phyloP scores from a whole-genome alignment of 768 basidiomycete species.

The Pleurotus platypus region DNA sequence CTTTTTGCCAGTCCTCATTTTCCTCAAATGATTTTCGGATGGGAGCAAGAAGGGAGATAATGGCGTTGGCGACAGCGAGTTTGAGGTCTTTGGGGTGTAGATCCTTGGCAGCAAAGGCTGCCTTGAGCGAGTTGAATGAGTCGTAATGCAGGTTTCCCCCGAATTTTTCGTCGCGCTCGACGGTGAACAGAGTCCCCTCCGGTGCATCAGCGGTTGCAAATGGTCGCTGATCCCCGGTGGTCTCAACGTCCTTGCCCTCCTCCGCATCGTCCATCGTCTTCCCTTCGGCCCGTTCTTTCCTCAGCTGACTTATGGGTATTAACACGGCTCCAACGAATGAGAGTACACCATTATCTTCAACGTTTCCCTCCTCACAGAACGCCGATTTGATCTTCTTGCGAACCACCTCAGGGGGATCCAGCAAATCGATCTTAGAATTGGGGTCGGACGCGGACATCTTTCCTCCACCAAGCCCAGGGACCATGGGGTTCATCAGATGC shows the following conservation, averaged over 20 bases:
- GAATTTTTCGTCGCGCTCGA: conserved; percentile 74
- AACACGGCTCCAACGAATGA: conserved; percentile 84
- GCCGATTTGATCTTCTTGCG: conserved; percentile 89
- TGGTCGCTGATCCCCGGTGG: conserved; percentile 48
- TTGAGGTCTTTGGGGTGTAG: conserved; percentile 93
- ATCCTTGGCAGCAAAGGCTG: conserved; percentile 70
- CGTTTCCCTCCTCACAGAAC: conserved; percentile 92
- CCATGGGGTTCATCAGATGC: conserved; percentile 98
- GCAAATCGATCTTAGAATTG: conserved; percentile 97
- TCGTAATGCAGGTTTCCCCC: conserved; percentile 79
- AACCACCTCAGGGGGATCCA: conserved; percentile 80
- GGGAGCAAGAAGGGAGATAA: conserved; percentile 74
- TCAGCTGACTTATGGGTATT: conserved; percentile 80
- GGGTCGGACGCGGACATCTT: conserved; percentile 99
- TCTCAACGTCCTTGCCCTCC: conserved; percentile 12
- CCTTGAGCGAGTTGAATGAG: conserved; percentile 60
- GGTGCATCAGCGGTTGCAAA: conserved; percentile 73
- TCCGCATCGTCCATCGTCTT: conserved; percentile 45
- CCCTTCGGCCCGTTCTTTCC: conserved; percentile 54
- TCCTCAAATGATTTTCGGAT: conserved; percentile 75
- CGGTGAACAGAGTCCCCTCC: conserved; percentile 75
- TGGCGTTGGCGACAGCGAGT: conserved; percentile 64
- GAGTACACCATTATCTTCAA: conserved; percentile 84
- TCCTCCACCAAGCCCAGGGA: conserved; percentile 88
- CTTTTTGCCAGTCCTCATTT: conserved; percentile 76